Conservation (phyloP, 2,329 filamentous ascomycete genomes). For the Claviceps capensis region DNA sequence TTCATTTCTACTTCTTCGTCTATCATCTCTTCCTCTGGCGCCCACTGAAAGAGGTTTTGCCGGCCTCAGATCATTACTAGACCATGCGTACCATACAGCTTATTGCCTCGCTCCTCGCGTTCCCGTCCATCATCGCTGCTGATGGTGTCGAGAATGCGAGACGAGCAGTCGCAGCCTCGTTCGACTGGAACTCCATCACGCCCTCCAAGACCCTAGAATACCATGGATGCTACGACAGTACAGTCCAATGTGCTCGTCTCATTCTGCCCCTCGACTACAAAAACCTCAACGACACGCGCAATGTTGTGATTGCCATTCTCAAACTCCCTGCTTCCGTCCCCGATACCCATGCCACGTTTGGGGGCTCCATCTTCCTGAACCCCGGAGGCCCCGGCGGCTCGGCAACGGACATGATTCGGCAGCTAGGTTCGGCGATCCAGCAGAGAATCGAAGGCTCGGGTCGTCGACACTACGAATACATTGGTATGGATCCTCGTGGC, state of each 20-base stretch:
- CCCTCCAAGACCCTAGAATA: slow-evolving; percentile 12
- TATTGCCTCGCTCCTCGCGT: background rate
- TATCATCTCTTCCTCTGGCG: background rate
- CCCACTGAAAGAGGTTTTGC: background rate
- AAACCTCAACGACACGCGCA: slow-evolving; percentile 10
- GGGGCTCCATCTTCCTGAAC: slow-evolving; percentile 24
- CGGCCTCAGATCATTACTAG: background rate
- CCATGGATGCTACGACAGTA: slow-evolving; percentile 18
- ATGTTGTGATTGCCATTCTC: slow-evolving; percentile 23
- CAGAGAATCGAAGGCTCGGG: slow-evolving; percentile 14
- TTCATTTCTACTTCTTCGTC: background rate
- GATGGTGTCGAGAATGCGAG: background rate
- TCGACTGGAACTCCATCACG: slow-evolving; percentile 8
- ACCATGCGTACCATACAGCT: background rate
- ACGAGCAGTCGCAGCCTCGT: background rate
- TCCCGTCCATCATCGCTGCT: background rate
- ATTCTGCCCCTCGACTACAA: slow-evolving; percentile 27
- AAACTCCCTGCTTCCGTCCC: slow-evolving; percentile 23
- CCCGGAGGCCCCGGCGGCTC: slow-evolving; percentile 26
- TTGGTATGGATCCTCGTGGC: slow-evolving; percentile 28
- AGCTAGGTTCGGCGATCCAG: slow-evolving; percentile 13
- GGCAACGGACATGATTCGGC: slow-evolving; percentile 15
- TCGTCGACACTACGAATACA: slow-evolving; percentile 20
- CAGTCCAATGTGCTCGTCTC: slow-evolving; percentile 26
- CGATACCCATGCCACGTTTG: slow-evolving; percentile 20